Evolutionary conservation across 2,329 filamentous ascomycete species (phyloP).

Genomic region (Cryphonectria radicalis): DNA sequence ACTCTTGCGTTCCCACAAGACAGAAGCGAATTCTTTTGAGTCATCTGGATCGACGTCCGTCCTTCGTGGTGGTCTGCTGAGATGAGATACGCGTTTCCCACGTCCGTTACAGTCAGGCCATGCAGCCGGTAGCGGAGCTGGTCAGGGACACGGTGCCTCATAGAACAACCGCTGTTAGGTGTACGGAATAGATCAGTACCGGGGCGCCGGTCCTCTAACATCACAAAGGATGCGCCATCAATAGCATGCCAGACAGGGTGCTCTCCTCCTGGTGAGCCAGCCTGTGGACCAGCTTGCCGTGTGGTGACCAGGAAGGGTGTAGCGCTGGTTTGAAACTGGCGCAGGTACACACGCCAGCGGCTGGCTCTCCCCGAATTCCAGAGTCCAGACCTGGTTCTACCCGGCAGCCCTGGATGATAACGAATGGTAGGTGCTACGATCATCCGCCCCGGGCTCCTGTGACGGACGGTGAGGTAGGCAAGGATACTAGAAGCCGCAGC

Average conservation of each 20-base stretch:
- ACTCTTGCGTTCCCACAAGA: background rate
- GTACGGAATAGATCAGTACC: background rate
- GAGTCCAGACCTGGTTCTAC: background rate
- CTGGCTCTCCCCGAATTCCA: background rate
- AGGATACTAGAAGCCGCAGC: background rate
- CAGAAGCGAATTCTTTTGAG: constrained; percentile 3
- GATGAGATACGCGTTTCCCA: background rate
- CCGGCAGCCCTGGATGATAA: background rate
- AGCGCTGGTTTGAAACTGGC: background rate
- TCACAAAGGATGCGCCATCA: background rate
- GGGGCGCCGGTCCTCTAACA: background rate
- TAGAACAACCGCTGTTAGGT: background rate
- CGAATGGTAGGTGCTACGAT: background rate
- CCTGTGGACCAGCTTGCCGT: background rate
- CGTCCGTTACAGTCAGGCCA: background rate
- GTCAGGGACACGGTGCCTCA: background rate
- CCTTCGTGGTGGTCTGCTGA: background rate
- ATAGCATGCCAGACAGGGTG: background rate
- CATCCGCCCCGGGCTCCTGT: background rate
- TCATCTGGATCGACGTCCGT: background rate
- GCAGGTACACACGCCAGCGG: background rate
- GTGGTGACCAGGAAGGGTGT: background rate
- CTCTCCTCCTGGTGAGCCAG: background rate
- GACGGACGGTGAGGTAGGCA: background rate
- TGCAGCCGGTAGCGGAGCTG: background rate